Conservation (phyloP, 768 basidiomycete genomes). For the Asterophora lycoperdoides region DNA sequence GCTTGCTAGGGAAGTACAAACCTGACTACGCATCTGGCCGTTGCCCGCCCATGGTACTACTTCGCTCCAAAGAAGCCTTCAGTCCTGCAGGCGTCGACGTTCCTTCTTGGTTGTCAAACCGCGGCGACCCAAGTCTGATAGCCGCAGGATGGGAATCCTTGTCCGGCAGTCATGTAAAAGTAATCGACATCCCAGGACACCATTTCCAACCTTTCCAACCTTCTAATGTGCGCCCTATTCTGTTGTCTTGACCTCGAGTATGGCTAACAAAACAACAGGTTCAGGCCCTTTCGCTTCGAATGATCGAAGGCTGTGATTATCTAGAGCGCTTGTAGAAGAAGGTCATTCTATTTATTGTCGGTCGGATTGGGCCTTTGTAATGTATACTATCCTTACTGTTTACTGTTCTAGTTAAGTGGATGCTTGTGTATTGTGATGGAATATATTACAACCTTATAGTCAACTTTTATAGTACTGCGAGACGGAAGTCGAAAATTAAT, state of each 20-base stretch:
- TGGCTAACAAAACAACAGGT: slow-evolving; percentile 21
- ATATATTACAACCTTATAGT: no score
- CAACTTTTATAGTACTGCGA: no score
- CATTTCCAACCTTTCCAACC: slow-evolving; percentile 59
- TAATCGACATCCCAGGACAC: slow-evolving; percentile 59
- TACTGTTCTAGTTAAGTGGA: no score
- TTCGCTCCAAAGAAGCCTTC: slow-evolving; percentile 52
- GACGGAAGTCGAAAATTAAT: no score
- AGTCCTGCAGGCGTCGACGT: slow-evolving; percentile 30
- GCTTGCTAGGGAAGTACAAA: slow-evolving; percentile 44
- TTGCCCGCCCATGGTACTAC: slow-evolving; percentile 39
- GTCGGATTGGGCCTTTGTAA: neutral
- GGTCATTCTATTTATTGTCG: neutral
- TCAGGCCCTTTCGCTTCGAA: slow-evolving; percentile 24
- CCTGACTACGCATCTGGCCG: slow-evolving; percentile 24
- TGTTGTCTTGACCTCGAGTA: no score
- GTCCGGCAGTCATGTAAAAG: slow-evolving; percentile 31
- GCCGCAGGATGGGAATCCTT: slow-evolving; percentile 47
- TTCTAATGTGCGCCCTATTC: slow-evolving; percentile 37
- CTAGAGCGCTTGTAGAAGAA: slow-evolving; percentile 5
- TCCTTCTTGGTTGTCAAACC: slow-evolving; percentile 50
- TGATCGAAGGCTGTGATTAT: slow-evolving; percentile 26
- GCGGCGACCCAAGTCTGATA: slow-evolving; percentile 29
- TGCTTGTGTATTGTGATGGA: no score
- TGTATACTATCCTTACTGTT: no score